These are phyloP conservation scores for Coelastrella sp. DNA, from an alignment of 139 green algal genomes.

Conservation along the genomic window DNA sequence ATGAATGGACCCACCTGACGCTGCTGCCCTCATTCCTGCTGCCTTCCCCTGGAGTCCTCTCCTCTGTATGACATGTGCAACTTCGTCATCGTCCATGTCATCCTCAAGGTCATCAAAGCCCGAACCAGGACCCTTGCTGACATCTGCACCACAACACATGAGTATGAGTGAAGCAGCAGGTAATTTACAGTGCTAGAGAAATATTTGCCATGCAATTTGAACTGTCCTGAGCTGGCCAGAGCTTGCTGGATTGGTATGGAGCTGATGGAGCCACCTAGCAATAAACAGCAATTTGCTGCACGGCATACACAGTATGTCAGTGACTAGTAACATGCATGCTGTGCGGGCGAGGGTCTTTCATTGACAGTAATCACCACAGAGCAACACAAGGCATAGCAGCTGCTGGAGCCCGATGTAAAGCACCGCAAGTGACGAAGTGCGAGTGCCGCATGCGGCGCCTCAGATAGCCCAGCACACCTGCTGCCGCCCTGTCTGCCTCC, in stretches of 20 bases:
- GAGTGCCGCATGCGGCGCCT: background rate
- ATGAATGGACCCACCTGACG: background rate
- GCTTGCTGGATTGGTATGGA: no score
- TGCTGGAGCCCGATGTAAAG: background rate
- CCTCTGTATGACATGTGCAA: conserved; percentile 18
- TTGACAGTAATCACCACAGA: no score
- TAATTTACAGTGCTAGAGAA: background rate
- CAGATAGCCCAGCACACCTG: background rate
- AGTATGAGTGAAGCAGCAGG: background rate
- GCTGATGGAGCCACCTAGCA: no score
- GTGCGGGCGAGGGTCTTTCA: no score
- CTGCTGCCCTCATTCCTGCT: background rate
- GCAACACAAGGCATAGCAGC: background rate
- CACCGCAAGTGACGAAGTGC: background rate
- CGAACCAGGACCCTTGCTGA: background rate
- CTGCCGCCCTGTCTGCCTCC: conserved; percentile 18
- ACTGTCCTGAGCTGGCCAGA: background rate
- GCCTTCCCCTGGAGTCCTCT: conserved; percentile 15
- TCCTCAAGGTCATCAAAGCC: conserved; percentile 43
- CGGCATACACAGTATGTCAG: no score
- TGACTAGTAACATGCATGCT: no score
- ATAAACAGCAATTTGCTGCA: no score
- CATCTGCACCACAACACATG: background rate
- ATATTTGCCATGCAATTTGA: background rate
- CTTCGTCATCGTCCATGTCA: conserved; percentile 45